phyloP scores from a whole-genome alignment of 1,284 basidiomycete species.

The Grifola frondosa region DNA sequence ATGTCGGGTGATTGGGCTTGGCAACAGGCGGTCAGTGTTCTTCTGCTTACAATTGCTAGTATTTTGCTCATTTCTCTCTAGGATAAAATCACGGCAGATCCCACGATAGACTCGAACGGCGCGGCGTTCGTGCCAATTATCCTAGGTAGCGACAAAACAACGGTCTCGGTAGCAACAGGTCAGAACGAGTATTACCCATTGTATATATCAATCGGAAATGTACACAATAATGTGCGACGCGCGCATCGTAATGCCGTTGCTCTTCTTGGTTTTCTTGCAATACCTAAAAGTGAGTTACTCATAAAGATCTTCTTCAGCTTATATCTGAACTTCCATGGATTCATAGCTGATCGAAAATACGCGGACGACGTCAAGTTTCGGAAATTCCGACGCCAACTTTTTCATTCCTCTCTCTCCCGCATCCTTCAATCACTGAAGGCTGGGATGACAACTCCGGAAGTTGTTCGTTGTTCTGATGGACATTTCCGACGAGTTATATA shows the following conservation, averaged over 20 bases:
- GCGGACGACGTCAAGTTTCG: slow-evolving; percentile 13
- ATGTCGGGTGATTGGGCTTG: slow-evolving; percentile 23
- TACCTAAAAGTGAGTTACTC: slow-evolving; percentile 23
- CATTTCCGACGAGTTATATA: slow-evolving; percentile 25
- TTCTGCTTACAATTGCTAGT: no score
- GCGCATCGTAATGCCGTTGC: slow-evolving; percentile 22
- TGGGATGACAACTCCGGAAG: slow-evolving; percentile 21
- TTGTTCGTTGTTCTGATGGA: slow-evolving; percentile 24
- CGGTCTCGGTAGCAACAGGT: slow-evolving; percentile 21
- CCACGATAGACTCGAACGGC: slow-evolving; percentile 8
- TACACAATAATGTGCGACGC: slow-evolving; percentile 19
- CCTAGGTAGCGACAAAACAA: slow-evolving; percentile 27
- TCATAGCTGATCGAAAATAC: slow-evolving; percentile 14
- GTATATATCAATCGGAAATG: slow-evolving; percentile 19
- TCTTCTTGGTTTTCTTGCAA: slow-evolving; percentile 22
- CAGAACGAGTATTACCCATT: slow-evolving; percentile 23
- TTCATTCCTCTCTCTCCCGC: slow-evolving; percentile 14
- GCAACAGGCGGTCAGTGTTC: slow-evolving; percentile 19
- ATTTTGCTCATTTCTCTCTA: neutral
- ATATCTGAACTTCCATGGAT: no score
- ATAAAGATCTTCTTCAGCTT: neutral
- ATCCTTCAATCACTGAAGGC: slow-evolving; percentile 19
- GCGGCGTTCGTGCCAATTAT: slow-evolving; percentile 24
- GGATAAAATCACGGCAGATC: slow-evolving; percentile 18
- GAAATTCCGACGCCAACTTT: slow-evolving; percentile 21